Evolutionary conservation across 225 moss, liverwort and hornwort species (phyloP).

Genomic region (Pseudoscleropodium purum): DNA sequence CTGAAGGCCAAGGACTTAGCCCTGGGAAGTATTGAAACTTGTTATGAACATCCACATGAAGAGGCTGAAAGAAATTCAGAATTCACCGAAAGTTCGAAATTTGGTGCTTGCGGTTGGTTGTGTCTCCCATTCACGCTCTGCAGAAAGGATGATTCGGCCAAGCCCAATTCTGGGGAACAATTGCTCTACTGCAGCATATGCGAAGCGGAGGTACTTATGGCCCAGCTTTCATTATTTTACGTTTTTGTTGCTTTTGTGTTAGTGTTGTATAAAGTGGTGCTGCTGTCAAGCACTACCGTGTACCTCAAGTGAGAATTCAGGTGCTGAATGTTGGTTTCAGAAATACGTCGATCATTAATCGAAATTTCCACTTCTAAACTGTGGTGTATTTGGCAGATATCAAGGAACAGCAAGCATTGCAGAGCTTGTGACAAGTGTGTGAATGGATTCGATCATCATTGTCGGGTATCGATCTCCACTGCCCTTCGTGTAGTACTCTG

Average conservation of each 20-base stretch:
- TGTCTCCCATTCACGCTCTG: constrained; percentile 26
- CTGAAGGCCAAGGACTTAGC: constrained; percentile 8
- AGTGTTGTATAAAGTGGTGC: background rate
- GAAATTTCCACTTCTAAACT: background rate
- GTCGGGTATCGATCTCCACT: constrained; percentile 42
- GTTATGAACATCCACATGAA: constrained; percentile 12
- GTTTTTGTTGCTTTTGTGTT: background rate
- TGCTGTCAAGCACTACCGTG: background rate
- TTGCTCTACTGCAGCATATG: constrained; percentile 84
- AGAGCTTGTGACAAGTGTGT: constrained; percentile 97
- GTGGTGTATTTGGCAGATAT: constrained; percentile 45
- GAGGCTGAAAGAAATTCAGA: constrained; percentile 8
- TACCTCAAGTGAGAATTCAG: background rate
- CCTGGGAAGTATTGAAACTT: background rate
- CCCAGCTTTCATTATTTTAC: background rate
- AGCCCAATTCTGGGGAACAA: constrained; percentile 51
- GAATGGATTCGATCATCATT: constrained; percentile 87
- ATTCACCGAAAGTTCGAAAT: background rate
- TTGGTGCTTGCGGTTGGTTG: background rate
- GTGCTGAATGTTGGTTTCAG: background rate
- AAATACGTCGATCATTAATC: background rate
- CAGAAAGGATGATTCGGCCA: constrained; percentile 24
- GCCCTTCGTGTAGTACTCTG: background rate
- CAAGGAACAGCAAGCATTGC: constrained; percentile 95
- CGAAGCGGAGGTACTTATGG: constrained; percentile 68